Base-by-base conservation (phyloP, 1,139 yeast species). In the Candida sp. region DNA sequence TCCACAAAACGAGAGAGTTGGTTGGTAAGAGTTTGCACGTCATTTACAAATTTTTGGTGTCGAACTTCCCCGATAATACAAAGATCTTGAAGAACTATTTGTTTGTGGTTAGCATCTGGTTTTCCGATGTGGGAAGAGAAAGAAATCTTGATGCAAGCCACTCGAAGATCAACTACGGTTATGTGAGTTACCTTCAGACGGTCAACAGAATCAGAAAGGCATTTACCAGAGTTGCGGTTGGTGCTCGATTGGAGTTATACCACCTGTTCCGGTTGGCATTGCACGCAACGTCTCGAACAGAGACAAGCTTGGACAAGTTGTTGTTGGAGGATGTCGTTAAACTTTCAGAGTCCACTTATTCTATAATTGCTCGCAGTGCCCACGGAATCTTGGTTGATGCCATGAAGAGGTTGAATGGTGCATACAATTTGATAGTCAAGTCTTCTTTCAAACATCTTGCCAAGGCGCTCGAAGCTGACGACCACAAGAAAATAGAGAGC, bases 51-150 rank as follows among this genome's bases (percentile, higher is more conserved):
- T 83, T 80, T 58, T 66, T 92, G 55, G 62, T 69, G 3, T 66
- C 73, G 3, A 70, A 81, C 49, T 81, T 81, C 51, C 85, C 81
- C 49, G 92, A 89, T 56, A 88, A 90, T 56, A 82, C 90, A n/a
- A 83, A 84, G 17, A 68, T 90, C 22, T 82, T 86, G 65, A 85
- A 85, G 58, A 84, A 85, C 42, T 76, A 88, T 46, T 69, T 92
- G 44, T 84, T 85, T 62, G 87, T 87, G 2, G 67, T 88, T 49
- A 85, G 88, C 59, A 84, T 88, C 8, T 94, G 96, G 92, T 84
- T 94, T 56, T 81, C 90, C 17, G 96, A 92, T 65, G 88, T 89
- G 28, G 96, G 97, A 1, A 78, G 84, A 55, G 96, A 90, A 60
- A 75, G 89, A 11, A 73, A 87, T 1, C 81, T 87, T 47, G 87